Evolutionary conservation across 352 stramenopile genomes (phyloP).

Genomic region (Peronospora destructor): DNA sequence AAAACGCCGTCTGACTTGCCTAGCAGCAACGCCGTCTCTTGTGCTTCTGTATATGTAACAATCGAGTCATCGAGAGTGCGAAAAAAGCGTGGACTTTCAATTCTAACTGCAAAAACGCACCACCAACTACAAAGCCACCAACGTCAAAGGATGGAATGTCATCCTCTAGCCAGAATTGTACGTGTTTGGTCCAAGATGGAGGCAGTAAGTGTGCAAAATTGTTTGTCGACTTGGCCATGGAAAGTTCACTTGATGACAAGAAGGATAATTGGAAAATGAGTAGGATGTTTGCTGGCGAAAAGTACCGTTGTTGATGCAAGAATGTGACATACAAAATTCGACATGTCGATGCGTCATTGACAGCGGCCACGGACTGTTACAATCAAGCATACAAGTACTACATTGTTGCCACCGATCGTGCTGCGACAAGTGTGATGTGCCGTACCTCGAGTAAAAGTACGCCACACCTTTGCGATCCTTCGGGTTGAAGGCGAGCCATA

Average conservation of each 20-base stretch:
- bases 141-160: constrained; percentile 97
- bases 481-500: constrained; percentile 19
- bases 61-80: constrained; percentile 1
- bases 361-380: constrained; percentile 4
- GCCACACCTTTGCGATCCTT: constrained; percentile 23
- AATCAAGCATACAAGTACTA: too few relatives aligned
- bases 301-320: background rate
- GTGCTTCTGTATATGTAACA: constrained; percentile 35
- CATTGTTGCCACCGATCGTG: too few relatives aligned
- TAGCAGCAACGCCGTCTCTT: constrained; percentile 80
- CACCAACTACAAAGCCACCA: constrained; percentile 95
- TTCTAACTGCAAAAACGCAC: constrained; percentile 9
- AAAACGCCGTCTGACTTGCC: constrained; percentile 93
- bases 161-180: constrained; percentile 92
- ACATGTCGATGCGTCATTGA: constrained; percentile 3
- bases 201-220: constrained; percentile 62
- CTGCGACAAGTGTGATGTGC: background rate
- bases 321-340: constrained; percentile 5
- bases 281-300: background rate
- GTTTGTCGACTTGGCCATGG: constrained; percentile 21
- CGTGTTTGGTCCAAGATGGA: constrained; percentile 79
- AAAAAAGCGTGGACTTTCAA: background rate
- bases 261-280: background rate
- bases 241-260: constrained; percentile 4
- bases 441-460: constrained; percentile 7